These are phyloP conservation scores for Kalmanozyma brasiliensis DNA, from an alignment of 1,284 basidiomycete species.

Conservation along the genomic window DNA sequence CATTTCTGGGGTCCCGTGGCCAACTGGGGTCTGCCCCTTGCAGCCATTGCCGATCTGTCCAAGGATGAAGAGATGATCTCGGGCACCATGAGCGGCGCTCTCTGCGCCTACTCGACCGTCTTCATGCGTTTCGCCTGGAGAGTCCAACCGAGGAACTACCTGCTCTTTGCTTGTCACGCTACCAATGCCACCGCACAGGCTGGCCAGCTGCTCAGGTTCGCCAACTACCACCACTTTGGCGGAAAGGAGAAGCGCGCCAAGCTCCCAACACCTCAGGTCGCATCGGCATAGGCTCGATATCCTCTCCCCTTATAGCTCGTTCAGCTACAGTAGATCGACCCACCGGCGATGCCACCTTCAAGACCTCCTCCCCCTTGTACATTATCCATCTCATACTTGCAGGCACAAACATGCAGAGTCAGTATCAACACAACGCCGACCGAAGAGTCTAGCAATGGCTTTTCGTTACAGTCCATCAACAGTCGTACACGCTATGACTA, in stretches of 20 bases:
- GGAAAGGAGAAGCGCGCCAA: conserved; percentile 45
- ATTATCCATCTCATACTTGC: conserved; percentile 1
- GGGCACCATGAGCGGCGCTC: conserved; percentile 62
- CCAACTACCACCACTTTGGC: conserved; percentile 59
- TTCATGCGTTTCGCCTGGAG: conserved; percentile 67
- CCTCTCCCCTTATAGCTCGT: too few species aligned
- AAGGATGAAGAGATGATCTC: conserved; percentile 67
- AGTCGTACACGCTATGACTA: too few species aligned
- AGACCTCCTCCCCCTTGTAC: conserved; percentile 1
- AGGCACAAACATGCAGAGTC: conserved; percentile 1
- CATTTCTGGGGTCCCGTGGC: conserved; percentile 68
- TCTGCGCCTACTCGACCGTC: conserved; percentile 62
- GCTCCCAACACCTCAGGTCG: conserved; percentile 30
- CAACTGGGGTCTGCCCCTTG: conserved; percentile 67
- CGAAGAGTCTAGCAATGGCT: not conserved
- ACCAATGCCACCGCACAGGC: conserved; percentile 64
- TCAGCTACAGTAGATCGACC: too few species aligned
- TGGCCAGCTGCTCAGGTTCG: conserved; percentile 54
- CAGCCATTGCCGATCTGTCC: conserved; percentile 63
- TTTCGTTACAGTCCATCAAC: not conserved
- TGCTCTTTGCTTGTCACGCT: conserved; percentile 65
- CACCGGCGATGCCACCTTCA: not conserved
- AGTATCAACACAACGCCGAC: not conserved
- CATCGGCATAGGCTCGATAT: conserved; percentile 25
- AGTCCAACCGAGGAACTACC: conserved; percentile 65